phyloP scores from a whole-genome alignment of 2,329 filamentous ascomycete species.

The Aspergillus sp. region DNA sequence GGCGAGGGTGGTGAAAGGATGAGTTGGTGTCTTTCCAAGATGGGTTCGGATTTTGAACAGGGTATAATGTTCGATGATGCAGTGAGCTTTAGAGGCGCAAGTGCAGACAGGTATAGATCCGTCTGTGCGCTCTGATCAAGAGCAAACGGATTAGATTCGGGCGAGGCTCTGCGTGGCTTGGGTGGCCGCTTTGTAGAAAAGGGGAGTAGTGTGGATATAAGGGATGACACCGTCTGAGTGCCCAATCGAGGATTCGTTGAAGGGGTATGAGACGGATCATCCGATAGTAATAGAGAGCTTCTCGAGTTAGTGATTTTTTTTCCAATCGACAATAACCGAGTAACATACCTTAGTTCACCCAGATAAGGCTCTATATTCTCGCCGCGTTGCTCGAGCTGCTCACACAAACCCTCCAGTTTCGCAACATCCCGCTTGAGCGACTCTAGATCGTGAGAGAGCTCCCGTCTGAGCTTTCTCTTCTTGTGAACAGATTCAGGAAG shows the following conservation, averaged over 20 bases:
- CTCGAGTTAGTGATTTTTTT: conserved; percentile 23
- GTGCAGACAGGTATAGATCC: conserved; percentile 70
- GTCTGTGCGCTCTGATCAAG: conserved; percentile 60
- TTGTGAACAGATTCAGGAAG: conserved; percentile 35
- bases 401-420: conserved; percentile 62
- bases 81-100: conserved; percentile 67
- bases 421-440: conserved; percentile 63
- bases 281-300: conserved; percentile 38
- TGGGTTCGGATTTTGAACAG: conserved; percentile 20
- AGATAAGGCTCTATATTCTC: conserved; percentile 37
- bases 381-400: conserved; percentile 52
- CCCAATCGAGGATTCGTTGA: conserved; percentile 27
- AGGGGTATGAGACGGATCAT: conserved; percentile 32
- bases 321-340: not conserved
- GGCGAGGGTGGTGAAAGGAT: conserved; percentile 41
- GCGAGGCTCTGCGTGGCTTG: conserved; percentile 38
- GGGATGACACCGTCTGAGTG: conserved; percentile 37
- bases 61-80: conserved; percentile 34
- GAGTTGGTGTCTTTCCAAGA: conserved; percentile 42
- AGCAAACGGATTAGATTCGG: conserved; percentile 66
- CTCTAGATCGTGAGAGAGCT: conserved; percentile 60
- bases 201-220: conserved; percentile 47
- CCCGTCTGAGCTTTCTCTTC: conserved; percentile 59
- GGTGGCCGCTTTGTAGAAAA: conserved; percentile 38
- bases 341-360: conserved; percentile 39